Evolutionary conservation across 2,329 filamentous ascomycete genomes (phyloP).

Genomic region (Trichoderma sp.): DNA sequence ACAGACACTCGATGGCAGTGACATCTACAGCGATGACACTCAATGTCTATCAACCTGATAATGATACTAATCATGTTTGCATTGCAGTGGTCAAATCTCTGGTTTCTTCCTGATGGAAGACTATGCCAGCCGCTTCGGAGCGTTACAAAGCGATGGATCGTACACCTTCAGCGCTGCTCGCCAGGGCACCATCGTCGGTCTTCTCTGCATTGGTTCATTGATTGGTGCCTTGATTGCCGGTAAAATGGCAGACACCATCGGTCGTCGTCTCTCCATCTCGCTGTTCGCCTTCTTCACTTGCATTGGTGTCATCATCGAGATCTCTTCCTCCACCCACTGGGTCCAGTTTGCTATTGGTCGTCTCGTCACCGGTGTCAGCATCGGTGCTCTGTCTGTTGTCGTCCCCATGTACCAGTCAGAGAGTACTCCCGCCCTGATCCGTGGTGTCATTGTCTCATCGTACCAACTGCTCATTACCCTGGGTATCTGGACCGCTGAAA

Average conservation of each 20-base stretch:
- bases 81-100: conserved; percentile 20
- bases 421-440: conserved; percentile 21
- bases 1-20: background rate
- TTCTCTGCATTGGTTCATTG: conserved; percentile 9
- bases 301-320: conserved; percentile 14
- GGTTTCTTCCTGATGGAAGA: conserved; percentile 25
- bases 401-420: conserved; percentile 24
- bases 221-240: conserved; percentile 17
- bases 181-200: conserved; percentile 19
- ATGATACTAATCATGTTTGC: background rate
- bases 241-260: conserved; percentile 18
- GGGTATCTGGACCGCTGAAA: conserved; percentile 23
- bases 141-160: conserved; percentile 21
- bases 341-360: conserved; percentile 23
- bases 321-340: conserved; percentile 17
- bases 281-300: conserved; percentile 21
- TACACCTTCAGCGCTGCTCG: conserved; percentile 21
- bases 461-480: conserved; percentile 24
- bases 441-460: conserved; percentile 23
- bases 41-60: background rate
- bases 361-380: conserved; percentile 17
- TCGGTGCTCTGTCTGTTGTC: conserved; percentile 15
- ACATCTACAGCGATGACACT: background rate
- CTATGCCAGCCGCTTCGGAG: conserved; percentile 23
- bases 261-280: conserved; percentile 23